Evolutionary conservation across 2,329 filamentous ascomycete species (phyloP).

Genomic region (Hypocrella siamensis): DNA sequence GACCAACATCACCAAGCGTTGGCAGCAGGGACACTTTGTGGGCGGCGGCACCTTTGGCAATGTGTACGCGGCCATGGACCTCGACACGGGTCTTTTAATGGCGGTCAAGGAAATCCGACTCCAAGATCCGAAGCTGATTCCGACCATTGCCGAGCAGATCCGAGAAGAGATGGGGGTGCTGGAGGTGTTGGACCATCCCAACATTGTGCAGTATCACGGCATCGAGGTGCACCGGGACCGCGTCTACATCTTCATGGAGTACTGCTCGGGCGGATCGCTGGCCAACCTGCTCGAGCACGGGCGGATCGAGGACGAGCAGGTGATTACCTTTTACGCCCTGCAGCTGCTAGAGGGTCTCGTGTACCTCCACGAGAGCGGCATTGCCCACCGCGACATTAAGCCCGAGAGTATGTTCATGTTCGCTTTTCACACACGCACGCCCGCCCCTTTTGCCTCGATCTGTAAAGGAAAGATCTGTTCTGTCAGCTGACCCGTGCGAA

Average conservation of each 20-base stretch:
- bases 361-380: constrained; percentile 81
- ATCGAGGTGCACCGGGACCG: constrained; percentile 97
- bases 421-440: too few relatives aligned
- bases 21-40: constrained; percentile 98
- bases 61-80: constrained; percentile 92
- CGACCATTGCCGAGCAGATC: constrained; percentile 85
- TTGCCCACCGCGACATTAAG: constrained; percentile 95
- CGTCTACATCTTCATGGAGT: constrained; percentile 99
- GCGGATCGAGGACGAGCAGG: constrained; percentile 92
- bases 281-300: constrained; percentile 85
- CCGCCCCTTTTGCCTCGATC: too few relatives aligned
- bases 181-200: constrained; percentile 90
- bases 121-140: constrained; percentile 91
- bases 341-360: constrained; percentile 88
- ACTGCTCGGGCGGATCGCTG: constrained; percentile 87
- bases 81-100: constrained; percentile 93
- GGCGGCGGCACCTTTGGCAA: constrained; percentile 95
- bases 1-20: constrained; percentile 87
- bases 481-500: background rate
- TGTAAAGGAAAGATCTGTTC: too few relatives aligned
- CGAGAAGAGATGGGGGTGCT: constrained; percentile 94
- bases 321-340: constrained; percentile 90
- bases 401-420: constrained; percentile 77
- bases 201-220: constrained; percentile 93
- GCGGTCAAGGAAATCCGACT: constrained; percentile 96